Evolutionary conservation across 129 eudicot genomes (phyloP).

Genomic region (Pulicaria dysenterica): DNA sequence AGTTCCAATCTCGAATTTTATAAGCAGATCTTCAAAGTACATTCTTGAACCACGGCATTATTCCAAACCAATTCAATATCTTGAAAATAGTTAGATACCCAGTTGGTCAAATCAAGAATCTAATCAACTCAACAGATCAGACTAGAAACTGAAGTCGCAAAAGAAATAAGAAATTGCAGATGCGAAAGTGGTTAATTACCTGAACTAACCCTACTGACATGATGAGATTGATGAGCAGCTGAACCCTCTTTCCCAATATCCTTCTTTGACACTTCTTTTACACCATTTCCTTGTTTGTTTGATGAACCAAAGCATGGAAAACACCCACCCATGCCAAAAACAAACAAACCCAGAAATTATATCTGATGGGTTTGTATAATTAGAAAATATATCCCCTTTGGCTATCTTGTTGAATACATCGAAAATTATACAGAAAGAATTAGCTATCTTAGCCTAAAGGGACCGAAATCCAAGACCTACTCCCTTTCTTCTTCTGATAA

Average conservation of each 20-base stretch:
- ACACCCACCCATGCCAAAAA: constrained; percentile 85
- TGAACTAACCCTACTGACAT: constrained; percentile 68
- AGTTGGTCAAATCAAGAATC: constrained; percentile 30
- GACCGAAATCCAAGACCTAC: constrained; percentile 11
- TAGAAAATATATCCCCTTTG: background rate
- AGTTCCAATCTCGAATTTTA: constrained; percentile 2
- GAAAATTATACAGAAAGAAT: constrained; percentile 12
- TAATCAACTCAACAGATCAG: constrained; percentile 40
- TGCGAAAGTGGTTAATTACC: constrained; percentile 40
- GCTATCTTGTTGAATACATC: constrained; percentile 23
- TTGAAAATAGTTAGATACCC: constrained; percentile 5
- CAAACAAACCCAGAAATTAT: constrained; percentile 37
- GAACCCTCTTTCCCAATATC: constrained; percentile 77
- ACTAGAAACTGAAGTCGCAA: constrained; percentile 11
- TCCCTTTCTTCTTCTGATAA: constrained; percentile 27
- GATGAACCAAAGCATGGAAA: constrained; percentile 84
- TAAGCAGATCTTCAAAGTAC: constrained; percentile 34
- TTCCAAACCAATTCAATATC: constrained; percentile 14
- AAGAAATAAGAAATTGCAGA: constrained; percentile 15
- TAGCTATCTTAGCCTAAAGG: constrained; percentile 15
- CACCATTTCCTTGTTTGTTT: constrained; percentile 49
- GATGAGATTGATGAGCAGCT: constrained; percentile 58
- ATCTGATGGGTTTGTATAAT: constrained; percentile 18
- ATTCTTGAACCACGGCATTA: constrained; percentile 29
- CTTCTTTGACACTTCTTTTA: constrained; percentile 62